Conservation (phyloP, 441 rosid species). For the Capsella rubella region DNA sequence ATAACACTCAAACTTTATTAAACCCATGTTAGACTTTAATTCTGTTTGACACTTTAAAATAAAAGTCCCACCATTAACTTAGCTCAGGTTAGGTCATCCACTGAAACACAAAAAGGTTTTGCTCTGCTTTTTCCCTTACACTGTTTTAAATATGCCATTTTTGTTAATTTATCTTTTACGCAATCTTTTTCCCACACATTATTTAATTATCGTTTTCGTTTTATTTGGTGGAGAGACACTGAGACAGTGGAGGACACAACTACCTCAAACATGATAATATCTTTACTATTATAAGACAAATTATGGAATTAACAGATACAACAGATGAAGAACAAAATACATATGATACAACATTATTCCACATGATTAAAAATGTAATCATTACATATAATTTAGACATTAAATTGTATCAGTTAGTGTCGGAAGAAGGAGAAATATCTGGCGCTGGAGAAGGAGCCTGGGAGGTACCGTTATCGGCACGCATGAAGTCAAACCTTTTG, state of each 20-base stretch:
- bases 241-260: constrained; percentile 37
- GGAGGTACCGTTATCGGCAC: constrained; percentile 38
- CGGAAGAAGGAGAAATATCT: constrained; percentile 49
- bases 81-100: constrained; percentile 36
- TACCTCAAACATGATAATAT: constrained; percentile 26
- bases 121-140: not conserved
- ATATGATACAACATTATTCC: constrained; percentile 26
- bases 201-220: constrained; percentile 1
- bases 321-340: not conserved
- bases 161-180: not conserved
- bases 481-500: constrained; percentile 66
- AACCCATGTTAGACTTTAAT: constrained; percentile 18
- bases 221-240: constrained; percentile 40
- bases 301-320: constrained; percentile 18
- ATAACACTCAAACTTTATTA: constrained; percentile 29
- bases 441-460: constrained; percentile 65
- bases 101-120: constrained; percentile 28
- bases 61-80: not conserved
- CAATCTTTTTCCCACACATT: constrained; percentile 3
- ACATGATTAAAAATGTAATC: constrained; percentile 6
- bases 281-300: constrained; percentile 25
- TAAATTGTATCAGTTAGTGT: constrained; percentile 14
- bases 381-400: constrained; percentile 9
- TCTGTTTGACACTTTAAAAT: not conserved
- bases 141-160: constrained; percentile 19